Evolutionary conservation across 2,329 filamentous ascomycete genomes (phyloP), one percentile per base, ranked within the genome.

Genomic region (Calonectria fujianensis): DNA sequence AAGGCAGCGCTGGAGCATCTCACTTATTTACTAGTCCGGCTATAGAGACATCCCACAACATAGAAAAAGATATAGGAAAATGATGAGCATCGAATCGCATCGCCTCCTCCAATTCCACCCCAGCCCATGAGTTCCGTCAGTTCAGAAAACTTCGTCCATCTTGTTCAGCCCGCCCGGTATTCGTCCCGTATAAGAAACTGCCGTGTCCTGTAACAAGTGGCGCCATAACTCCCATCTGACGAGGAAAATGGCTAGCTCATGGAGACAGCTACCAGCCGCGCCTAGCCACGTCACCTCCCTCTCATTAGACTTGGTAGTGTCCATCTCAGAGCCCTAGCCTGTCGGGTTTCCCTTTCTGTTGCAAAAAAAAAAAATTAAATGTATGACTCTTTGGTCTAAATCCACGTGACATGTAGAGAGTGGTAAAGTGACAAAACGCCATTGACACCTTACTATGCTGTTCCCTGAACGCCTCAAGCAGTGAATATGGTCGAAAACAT

Each of bases 401-500:
- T 83, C 82, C 82, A 78, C 81, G 80, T 82, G 80, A 84, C 79
- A 81, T 81, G 82, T 81, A 82, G 78, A 82, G 82, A 83, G 81
- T 78, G 80, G 79, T 81, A 79, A 85, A 85, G 81, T 82, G 80
- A 83, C 80, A 85, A 89, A 89, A 90, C 88, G 88, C 89, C 89
- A 75, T 79, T 83, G 88, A 90, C 89, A 88, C 89, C 89, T 82
- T 88, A 90, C 88, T 87, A 91, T 91, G 89, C 89, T 90, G 85
- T 86, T 85, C 61, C 88, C 84, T 84, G 83, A 90, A 90, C 89
- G 88, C 89, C 88, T 81, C 80, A 83, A 85, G 87, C 85, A 86
- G 83, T 84, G 85, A 87, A 86, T 86, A 84, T 88, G 84, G 84
- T 84, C 82, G 85, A 88, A 88, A 89, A 90, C 88, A 90, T 86